Evolutionary conservation across 2,329 filamentous ascomycete genomes (phyloP).

Genomic region (Dichotomopilus funicola): DNA sequence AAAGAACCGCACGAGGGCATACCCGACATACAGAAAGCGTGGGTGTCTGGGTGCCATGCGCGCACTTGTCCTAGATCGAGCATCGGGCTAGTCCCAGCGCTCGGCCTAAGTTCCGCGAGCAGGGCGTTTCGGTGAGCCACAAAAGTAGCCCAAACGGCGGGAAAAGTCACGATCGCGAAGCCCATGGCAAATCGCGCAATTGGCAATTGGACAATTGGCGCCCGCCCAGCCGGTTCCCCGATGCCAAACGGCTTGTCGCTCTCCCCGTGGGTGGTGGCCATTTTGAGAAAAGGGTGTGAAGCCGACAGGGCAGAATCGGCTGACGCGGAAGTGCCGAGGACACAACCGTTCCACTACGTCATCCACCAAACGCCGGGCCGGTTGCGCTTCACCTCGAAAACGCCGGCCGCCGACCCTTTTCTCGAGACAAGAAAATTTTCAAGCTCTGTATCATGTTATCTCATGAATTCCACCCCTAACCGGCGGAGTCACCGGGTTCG

Average conservation of each 20-base stretch:
- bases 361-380: not conserved
- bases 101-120: too few species aligned
- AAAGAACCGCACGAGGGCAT: constrained; percentile 7
- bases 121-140: not conserved
- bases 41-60: not conserved
- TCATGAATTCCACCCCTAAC: too few species aligned
- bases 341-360: not conserved
- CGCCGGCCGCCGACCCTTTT: too few species aligned
- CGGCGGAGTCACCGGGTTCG: too few species aligned
- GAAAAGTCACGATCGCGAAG: not conserved
- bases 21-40: not conserved
- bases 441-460: too few species aligned
- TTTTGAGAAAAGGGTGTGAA: too few species aligned
- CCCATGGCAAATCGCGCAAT: constrained; percentile 6
- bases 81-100: too few species aligned
- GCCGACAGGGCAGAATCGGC: not conserved
- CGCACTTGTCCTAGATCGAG: not conserved
- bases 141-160: not conserved
- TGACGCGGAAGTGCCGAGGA: not conserved
- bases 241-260: not conserved
- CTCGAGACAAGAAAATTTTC: too few species aligned
- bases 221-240: not conserved
- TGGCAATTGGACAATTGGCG: not conserved
- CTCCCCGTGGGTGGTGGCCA: not conserved
- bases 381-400: too few species aligned